These are phyloP conservation scores for Sarocladiaceae sp. DNA, from an alignment of 2,329 filamentous ascomycete genomes.

Conservation along the genomic window DNA sequence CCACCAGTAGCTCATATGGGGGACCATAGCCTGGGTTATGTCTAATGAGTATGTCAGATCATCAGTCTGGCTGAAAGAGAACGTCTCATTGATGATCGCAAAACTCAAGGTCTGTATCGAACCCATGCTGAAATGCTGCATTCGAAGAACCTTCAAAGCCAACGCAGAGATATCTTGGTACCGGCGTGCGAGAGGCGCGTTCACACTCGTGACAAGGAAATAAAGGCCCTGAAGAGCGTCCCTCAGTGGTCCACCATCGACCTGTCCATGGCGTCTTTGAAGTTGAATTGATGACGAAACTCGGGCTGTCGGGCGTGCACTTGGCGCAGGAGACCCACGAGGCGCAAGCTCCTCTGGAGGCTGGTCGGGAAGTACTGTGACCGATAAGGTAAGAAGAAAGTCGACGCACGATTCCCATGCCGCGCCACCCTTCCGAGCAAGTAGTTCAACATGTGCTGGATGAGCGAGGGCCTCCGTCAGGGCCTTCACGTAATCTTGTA, in stretches of 20 bases:
- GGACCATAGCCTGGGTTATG: constrained; percentile 59
- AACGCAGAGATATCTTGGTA: constrained; percentile 52
- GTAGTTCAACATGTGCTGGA: constrained; percentile 74
- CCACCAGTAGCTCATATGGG: constrained; percentile 75
- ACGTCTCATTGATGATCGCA: constrained; percentile 66
- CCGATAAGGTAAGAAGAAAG: constrained; percentile 64
- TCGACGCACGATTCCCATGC: constrained; percentile 66
- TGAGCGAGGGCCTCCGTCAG: constrained; percentile 67
- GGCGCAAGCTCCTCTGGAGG: constrained; percentile 15
- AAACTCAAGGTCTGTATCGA: constrained; percentile 70
- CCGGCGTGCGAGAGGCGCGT: constrained; percentile 59
- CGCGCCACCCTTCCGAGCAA: constrained; percentile 51
- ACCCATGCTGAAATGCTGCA: constrained; percentile 53
- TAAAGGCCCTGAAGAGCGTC: constrained; percentile 58
- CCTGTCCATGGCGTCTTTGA: constrained; percentile 21
- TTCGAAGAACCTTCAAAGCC: constrained; percentile 57
- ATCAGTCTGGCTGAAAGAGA: constrained; percentile 64
- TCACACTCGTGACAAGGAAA: constrained; percentile 59
- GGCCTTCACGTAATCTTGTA: constrained; percentile 74
- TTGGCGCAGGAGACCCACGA: constrained; percentile 44
- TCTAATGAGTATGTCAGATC: constrained; percentile 58
- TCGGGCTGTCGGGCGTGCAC: constrained; percentile 23
- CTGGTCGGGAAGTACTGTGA: constrained; percentile 39
- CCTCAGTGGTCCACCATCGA: constrained; percentile 29
- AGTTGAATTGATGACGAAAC: constrained; percentile 25